Evolutionary conservation across 192 early-diverging fungal genomes (phyloP), one percentile per base, ranked within the genome.

Genomic region (Coemansia sp.): DNA sequence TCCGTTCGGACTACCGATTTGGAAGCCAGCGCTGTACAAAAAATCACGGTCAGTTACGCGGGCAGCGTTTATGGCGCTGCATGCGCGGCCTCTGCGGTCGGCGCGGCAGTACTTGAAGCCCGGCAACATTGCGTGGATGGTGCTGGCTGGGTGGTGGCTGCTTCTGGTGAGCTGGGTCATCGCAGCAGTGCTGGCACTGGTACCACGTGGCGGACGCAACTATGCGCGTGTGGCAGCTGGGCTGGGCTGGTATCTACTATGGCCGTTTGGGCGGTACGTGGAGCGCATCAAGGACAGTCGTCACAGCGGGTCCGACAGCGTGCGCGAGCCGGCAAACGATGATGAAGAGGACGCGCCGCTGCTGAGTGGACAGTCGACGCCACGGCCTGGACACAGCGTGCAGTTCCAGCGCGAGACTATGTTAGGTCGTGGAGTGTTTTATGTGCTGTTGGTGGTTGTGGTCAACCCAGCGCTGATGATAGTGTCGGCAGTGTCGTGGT

Each of bases 11-110:
- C 71, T 98, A 49, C 91, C 90, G 32, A 83, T 98, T 22, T 98
- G 96, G 96, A 98, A 98, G 75, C 93, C 94, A 22, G 94, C 94
- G 10, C 84, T 98, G n/a, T 98, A 96, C 85, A 92, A 93, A 57
- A 98, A 98, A 71, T 85, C 87, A 9, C 90, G 96, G 12, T 90
- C 91, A 14, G 91, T 96, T 37, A 88, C 90, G 37, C 85, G 87
- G 4, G 86, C 86, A 4, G 93, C 90, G 32, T 88, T 95, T 65
- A 75, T 85, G 21, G 93, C 89, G 17, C 81, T 98, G 37, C 96
- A 96, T 70, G 83, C 90, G 35, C 69, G 83, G 59, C 85, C 89
- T 17, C 83, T 85, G 25, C 79, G 86, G 12, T 70, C 76, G 6
- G 67, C 69, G 5, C 83, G 88, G 60, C 66, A 93, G 19, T 94